Evolutionary conservation across 108 stramenopile genomes (phyloP).

Genomic region (Schizochytrium sp.): DNA sequence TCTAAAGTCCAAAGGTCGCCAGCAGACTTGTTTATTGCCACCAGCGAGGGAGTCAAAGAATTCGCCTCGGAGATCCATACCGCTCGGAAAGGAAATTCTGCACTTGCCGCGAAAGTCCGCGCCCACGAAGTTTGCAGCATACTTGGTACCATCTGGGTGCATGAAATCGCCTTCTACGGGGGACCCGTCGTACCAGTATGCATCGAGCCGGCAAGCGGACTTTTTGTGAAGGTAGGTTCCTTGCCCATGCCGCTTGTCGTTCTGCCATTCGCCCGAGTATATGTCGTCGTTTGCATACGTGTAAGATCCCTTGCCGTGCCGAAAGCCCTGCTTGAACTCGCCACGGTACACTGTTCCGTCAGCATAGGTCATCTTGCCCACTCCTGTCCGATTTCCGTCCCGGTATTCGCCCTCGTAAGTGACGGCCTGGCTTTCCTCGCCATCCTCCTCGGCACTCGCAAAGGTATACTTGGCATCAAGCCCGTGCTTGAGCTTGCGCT

Average conservation of each 20-base stretch:
- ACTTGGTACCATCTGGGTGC: not conserved
- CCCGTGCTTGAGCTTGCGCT: not conserved
- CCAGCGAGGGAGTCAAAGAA: not conserved
- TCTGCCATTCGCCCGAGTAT: constrained; percentile 23
- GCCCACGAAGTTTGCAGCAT: not conserved
- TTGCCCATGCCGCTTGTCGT: constrained; percentile 11
- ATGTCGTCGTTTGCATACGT: constrained; percentile 24
- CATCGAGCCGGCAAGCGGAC: not conserved
- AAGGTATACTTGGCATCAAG: not conserved
- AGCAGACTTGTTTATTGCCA: not conserved
- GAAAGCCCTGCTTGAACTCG: not conserved
- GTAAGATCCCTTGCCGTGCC: constrained; percentile 22
- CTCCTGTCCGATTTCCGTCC: not conserved
- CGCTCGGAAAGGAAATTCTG: not conserved
- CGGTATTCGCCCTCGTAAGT: constrained; percentile 24
- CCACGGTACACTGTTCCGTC: constrained; percentile 22
- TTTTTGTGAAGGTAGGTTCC: not conserved
- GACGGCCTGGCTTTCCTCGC: not conserved
- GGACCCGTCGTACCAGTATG: not conserved
- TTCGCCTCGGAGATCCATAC: not conserved
- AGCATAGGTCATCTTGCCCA: not conserved
- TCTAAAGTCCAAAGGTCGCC: not conserved
- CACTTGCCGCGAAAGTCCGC: not conserved
- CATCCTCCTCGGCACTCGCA: not conserved
- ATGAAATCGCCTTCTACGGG: not conserved